Evolutionary conservation across 2,329 filamentous ascomycete species (phyloP).

Genomic region (Exophiala calicioides): DNA sequence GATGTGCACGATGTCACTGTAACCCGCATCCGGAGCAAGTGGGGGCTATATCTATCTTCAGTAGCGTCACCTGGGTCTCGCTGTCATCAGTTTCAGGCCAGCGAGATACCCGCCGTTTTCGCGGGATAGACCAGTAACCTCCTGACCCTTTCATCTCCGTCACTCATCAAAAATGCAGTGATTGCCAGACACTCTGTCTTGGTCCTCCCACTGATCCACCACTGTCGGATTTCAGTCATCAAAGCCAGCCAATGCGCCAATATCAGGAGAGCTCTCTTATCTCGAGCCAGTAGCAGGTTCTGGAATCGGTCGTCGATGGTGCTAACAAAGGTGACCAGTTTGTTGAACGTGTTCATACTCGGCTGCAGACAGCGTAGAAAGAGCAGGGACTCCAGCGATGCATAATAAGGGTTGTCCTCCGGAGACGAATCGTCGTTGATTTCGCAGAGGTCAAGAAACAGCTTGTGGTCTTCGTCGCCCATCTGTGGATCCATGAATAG

Average conservation of each 20-base stretch:
- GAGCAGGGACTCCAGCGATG: slow-evolving; percentile 13
- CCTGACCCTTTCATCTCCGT: slow-evolving; percentile 12
- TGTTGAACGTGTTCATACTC: slow-evolving; percentile 16
- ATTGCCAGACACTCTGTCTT: slow-evolving; percentile 16
- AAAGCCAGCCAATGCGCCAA: slow-evolving; percentile 23
- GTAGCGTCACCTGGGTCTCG: no score
- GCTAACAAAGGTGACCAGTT: slow-evolving; percentile 20
- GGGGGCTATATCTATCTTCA: no score
- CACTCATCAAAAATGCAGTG: slow-evolving; percentile 15
- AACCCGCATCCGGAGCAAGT: no score
- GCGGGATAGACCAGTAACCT: slow-evolving; percentile 16
- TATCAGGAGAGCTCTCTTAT: slow-evolving; percentile 21
- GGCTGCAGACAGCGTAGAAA: slow-evolving; percentile 14
- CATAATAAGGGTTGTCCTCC: slow-evolving; percentile 16
- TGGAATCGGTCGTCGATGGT: slow-evolving; percentile 8
- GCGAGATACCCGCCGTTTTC: slow-evolving; percentile 9
- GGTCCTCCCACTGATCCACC: slow-evolving; percentile 21
- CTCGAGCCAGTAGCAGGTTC: slow-evolving; percentile 9
- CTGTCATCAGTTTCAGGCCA: no score
- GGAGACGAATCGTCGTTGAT: slow-evolving; percentile 2
- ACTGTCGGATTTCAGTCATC: slow-evolving; percentile 20
- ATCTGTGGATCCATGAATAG: not conserved
- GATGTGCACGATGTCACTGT: no score
- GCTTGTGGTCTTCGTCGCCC: slow-evolving; percentile 7
- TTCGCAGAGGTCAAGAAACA: slow-evolving; percentile 19